Evolutionary conservation across 352 stramenopile species (phyloP).

Genomic region (Pythium brachiatum): DNA sequence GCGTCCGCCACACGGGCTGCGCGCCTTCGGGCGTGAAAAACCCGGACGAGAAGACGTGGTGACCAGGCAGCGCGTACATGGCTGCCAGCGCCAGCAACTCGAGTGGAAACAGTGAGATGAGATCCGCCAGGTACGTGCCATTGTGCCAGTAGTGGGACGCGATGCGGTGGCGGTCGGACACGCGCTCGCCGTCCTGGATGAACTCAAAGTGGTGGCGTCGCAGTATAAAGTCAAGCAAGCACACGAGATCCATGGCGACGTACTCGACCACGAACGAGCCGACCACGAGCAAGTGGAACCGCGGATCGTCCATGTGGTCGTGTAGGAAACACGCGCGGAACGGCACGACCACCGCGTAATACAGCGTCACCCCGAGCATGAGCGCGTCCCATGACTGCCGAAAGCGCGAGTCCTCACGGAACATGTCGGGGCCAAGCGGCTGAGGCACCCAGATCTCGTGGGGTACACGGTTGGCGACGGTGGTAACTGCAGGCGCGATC

Average conservation of each 20-base stretch:
- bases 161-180: slow-evolving; percentile 22
- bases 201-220: slow-evolving; percentile 30
- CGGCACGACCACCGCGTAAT: slow-evolving; percentile 54
- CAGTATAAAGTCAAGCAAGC: slow-evolving; percentile 32
- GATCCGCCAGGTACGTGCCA: slow-evolving; percentile 47
- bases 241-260: slow-evolving; percentile 39
- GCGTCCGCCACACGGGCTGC: slow-evolving; percentile 41
- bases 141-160: slow-evolving; percentile 43
- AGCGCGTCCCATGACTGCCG: slow-evolving; percentile 44
- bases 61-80: slow-evolving; percentile 15
- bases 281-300: slow-evolving; percentile 26
- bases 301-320: slow-evolving; percentile 36
- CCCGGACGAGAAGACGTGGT: slow-evolving; percentile 7
- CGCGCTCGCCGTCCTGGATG: slow-evolving; percentile 20
- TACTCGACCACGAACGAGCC: slow-evolving; percentile 55
- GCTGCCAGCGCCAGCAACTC: slow-evolving; percentile 35
- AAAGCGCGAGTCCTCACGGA: slow-evolving; percentile 38
- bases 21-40: slow-evolving; percentile 26
- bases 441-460: slow-evolving; percentile 30
- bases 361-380: slow-evolving; percentile 56
- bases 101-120: slow-evolving; percentile 45
- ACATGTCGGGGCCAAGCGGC: slow-evolving; percentile 15
- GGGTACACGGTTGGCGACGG: neutral
- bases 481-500: neutral
- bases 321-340: slow-evolving; percentile 63